phyloP scores from a whole-genome alignment of 371 early-diverging fungal species.

The Lichtheimia corymbifera region DNA sequence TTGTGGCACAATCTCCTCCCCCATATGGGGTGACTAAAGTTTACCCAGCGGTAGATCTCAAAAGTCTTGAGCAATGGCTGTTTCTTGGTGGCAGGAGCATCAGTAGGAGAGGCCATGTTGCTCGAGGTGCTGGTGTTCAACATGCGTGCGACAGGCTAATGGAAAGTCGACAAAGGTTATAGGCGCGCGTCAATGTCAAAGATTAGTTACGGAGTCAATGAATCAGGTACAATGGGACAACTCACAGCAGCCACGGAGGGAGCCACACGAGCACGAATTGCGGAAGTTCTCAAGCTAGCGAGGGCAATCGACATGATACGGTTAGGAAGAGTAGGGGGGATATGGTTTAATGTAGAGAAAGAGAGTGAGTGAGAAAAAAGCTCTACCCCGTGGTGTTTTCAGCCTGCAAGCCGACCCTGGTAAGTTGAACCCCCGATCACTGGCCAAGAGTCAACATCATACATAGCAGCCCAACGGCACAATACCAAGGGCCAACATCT shows the following conservation, averaged over 20 bases:
- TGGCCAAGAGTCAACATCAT: no score
- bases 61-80: constrained; percentile 71
- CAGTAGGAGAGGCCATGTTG: constrained; percentile 41
- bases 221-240: background rate
- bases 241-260: constrained; percentile 24
- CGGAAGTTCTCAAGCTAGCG: constrained; percentile 18
- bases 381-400: constrained; percentile 5
- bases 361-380: constrained; percentile 5
- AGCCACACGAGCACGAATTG: constrained; percentile 17
- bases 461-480: no score
- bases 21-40: no score
- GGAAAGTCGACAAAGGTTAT: background rate
- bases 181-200: background rate
- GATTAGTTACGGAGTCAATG: background rate
- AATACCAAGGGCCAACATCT: no score
- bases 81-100: constrained; percentile 35
- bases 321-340: constrained; percentile 8
- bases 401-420: no score
- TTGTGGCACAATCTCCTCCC: constrained; percentile 5
- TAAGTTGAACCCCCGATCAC: no score
- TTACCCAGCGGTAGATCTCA: constrained; percentile 87
- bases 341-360: constrained; percentile 5
- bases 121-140: constrained; percentile 32
- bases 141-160: constrained; percentile 43
- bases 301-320: constrained; percentile 18